Conservation (phyloP, 768 basidiomycete genomes). For the Leccinum incarnatum region DNA sequence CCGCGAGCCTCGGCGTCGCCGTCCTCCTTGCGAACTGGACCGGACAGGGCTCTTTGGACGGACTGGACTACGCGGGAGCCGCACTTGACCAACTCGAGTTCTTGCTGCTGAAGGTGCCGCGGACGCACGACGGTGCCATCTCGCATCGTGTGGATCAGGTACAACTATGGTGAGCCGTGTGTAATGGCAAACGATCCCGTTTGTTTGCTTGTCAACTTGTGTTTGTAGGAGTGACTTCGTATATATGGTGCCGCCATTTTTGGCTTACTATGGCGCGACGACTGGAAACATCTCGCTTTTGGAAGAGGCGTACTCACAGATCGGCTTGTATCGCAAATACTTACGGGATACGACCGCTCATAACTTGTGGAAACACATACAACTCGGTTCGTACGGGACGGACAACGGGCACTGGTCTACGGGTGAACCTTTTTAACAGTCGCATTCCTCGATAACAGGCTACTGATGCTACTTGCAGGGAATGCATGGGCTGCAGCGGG, state of each 20-base stretch:
- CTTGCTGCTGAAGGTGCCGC: conserved; percentile 54
- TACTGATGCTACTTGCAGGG: conserved; percentile 41
- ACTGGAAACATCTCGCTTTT: conserved; percentile 58
- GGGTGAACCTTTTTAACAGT: conserved; percentile 36
- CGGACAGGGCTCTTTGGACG: conserved; percentile 32
- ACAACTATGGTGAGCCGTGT: conserved; percentile 59
- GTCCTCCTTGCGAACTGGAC: conserved; percentile 65
- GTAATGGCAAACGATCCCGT: not conserved
- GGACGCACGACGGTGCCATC: conserved; percentile 73
- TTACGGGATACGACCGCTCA: conserved; percentile 49
- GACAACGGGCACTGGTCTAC: conserved; percentile 83
- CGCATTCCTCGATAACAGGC: not conserved
- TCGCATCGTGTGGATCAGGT: conserved; percentile 70
- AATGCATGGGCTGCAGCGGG: conserved; percentile 91
- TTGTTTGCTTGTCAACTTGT: not conserved
- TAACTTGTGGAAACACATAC: conserved; percentile 77
- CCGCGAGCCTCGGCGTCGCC: conserved; percentile 71
- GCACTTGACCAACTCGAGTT: conserved; percentile 66
- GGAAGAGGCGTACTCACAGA: conserved; percentile 65
- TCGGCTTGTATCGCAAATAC: conserved; percentile 65
- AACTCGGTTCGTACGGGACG: conserved; percentile 47
- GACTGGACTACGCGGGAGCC: conserved; percentile 58
- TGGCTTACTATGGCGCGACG: conserved; percentile 77
- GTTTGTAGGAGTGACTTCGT: conserved; percentile 67
- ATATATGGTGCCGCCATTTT: conserved; percentile 85